Conservation (phyloP, 768 basidiomycete genomes). For the Mycena rosella region DNA sequence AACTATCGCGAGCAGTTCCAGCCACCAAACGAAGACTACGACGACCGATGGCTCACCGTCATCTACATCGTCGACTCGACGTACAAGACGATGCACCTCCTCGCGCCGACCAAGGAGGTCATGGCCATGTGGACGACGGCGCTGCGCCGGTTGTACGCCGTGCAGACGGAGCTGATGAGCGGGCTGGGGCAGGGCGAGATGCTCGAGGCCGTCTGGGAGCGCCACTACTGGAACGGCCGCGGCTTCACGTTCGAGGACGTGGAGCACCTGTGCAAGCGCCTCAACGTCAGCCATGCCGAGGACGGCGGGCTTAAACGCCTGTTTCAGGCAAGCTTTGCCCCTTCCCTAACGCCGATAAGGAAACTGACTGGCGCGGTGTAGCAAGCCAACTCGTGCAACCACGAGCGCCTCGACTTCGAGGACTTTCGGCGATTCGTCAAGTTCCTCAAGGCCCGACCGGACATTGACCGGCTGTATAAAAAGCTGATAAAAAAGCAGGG, state of each 20-base stretch:
- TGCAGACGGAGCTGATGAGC: slow-evolving; percentile 78
- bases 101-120: slow-evolving; percentile 70
- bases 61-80: slow-evolving; percentile 82
- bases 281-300: slow-evolving; percentile 72
- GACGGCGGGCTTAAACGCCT: slow-evolving; percentile 66
- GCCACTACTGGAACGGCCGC: slow-evolving; percentile 84
- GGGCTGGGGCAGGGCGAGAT: slow-evolving; percentile 74
- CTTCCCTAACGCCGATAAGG: slow-evolving; percentile 2
- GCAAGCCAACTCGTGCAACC: slow-evolving; percentile 71
- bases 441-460: slow-evolving; percentile 85
- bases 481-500: slow-evolving; percentile 49
- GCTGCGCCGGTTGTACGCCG: slow-evolving; percentile 70
- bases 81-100: slow-evolving; percentile 90
- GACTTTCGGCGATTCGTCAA: slow-evolving; percentile 89
- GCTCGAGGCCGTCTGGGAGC: slow-evolving; percentile 80
- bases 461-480: slow-evolving; percentile 76
- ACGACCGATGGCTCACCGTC: slow-evolving; percentile 87
- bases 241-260: slow-evolving; percentile 72
- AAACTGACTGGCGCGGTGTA: slow-evolving; percentile 43
- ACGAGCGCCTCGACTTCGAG: slow-evolving; percentile 77
- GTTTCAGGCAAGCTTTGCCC: slow-evolving; percentile 63
- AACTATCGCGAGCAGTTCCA: slow-evolving; percentile 81
- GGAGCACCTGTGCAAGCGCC: slow-evolving; percentile 74
- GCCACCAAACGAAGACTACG: slow-evolving; percentile 65
- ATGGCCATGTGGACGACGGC: slow-evolving; percentile 70